These are phyloP conservation scores for Dactylellina leptospora DNA, from an alignment of 2,329 filamentous ascomycete species.

Conservation along the genomic window DNA sequence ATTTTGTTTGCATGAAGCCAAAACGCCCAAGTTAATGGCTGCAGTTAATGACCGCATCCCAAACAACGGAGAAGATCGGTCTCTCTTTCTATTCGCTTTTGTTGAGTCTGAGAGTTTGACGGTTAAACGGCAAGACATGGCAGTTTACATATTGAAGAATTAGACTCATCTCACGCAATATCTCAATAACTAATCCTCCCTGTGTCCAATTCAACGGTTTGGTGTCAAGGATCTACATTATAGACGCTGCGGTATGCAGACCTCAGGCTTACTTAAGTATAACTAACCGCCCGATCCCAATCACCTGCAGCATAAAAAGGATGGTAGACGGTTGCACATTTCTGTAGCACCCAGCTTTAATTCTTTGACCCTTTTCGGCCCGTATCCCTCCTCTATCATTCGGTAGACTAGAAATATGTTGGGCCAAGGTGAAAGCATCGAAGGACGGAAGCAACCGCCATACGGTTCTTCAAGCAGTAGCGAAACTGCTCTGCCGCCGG, in stretches of 20 bases:
- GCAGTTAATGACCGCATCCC: background rate
- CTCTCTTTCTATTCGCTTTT: background rate
- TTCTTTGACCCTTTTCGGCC: background rate
- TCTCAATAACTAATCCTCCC: background rate
- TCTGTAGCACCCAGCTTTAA: constrained; percentile 12
- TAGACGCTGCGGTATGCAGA: background rate
- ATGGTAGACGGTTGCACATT: constrained; percentile 4
- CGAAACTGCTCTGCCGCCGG: constrained; percentile 7
- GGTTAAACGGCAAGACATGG: constrained; percentile 38
- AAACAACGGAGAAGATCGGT: constrained; percentile 44
- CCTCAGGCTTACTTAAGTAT: constrained; percentile 42
- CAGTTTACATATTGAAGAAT: constrained; percentile 7
- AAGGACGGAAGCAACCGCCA: constrained; percentile 13
- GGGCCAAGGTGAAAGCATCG: constrained; percentile 5
- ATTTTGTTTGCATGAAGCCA: constrained; percentile 1
- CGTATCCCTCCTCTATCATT: background rate
- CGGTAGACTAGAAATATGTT: constrained; percentile 13
- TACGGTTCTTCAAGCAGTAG: constrained; percentile 31
- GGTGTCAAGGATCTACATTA: constrained; percentile 6
- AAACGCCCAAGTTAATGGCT: constrained; percentile 7
- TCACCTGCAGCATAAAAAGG: background rate
- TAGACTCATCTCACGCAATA: constrained; percentile 45
- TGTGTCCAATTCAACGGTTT: background rate
- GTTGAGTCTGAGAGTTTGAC: constrained; percentile 9
- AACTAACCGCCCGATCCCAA: constrained; percentile 16